phyloP scores from a whole-genome alignment of 352 stramenopile genomes.

The Phytophthora sp. region DNA sequence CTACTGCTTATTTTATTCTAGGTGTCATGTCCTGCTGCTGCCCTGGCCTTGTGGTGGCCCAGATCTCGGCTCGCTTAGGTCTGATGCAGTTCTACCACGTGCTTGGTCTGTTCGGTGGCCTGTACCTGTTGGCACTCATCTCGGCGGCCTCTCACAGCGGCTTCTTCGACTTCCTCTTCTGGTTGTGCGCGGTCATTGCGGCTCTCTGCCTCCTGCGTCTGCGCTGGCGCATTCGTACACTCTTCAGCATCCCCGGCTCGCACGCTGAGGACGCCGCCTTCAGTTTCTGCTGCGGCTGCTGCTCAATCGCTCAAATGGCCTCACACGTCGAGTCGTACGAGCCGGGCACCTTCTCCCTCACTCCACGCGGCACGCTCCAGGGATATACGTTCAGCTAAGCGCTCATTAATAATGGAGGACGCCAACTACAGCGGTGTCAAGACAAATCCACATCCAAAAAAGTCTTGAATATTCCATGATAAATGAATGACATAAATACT shows the following conservation, averaged over 20 bases:
- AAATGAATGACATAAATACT: constrained; percentile 22
- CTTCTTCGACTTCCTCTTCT: constrained; percentile 61
- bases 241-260: constrained; percentile 72
- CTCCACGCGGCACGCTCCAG: constrained; percentile 66
- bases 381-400: constrained; percentile 65
- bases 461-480: constrained; percentile 13
- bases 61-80: constrained; percentile 66
- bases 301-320: constrained; percentile 80
- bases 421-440: background rate
- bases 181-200: constrained; percentile 44
- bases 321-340: constrained; percentile 84
- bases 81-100: constrained; percentile 66
- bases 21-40: constrained; percentile 75
- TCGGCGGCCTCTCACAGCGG: constrained; percentile 27
- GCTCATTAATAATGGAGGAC: background rate
- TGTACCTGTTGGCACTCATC: constrained; percentile 65
- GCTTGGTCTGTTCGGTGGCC: constrained; percentile 48
- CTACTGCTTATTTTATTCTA: constrained; percentile 22
- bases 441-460: background rate
- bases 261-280: constrained; percentile 53
- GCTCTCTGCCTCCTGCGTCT: constrained; percentile 53
- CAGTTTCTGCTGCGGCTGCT: constrained; percentile 71
- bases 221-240: constrained; percentile 62
- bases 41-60: constrained; percentile 61
- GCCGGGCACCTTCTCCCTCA: constrained; percentile 63